A percentile compares a stretch with the other conserved stretches of the same genome.
Conservation (phyloP, 2,329 filamentous ascomycete species). For the Fusarium sp. region DNA sequence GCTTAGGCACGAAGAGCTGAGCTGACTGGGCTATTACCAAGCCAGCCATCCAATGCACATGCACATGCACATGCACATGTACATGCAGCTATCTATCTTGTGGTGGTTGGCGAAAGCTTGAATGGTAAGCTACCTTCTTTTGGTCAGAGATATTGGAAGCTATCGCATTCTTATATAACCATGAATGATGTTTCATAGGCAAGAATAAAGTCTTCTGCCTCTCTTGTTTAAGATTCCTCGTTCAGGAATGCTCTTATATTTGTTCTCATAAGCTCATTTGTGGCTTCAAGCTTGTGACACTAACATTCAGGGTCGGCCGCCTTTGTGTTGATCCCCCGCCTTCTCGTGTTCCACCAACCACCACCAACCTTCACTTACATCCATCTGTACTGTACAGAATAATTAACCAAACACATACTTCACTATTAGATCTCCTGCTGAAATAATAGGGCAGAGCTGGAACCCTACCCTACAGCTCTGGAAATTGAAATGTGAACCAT, state of each 20-base stretch:
- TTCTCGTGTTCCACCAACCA: constrained; percentile 20
- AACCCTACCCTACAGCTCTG: not conserved
- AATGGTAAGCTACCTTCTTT: not conserved
- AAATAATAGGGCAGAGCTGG: not conserved
- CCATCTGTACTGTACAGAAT: not conserved
- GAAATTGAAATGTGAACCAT: not conserved
- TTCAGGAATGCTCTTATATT: not conserved
- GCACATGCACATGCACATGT: not conserved
- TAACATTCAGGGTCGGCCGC: constrained; percentile 33
- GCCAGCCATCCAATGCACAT: not conserved
- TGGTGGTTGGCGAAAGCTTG: constrained; percentile 9
- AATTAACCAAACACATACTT: not conserved
- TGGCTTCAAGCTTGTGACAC: constrained; percentile 19
- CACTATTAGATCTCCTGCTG: not conserved
- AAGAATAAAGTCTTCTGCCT: not conserved
- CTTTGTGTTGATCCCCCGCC: constrained; percentile 14
- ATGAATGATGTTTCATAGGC: not conserved
- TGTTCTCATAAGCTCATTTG: not conserved
- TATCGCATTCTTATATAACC: not conserved
- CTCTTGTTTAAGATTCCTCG: not conserved
- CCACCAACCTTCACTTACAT: not conserved
- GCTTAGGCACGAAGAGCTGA: constrained; percentile 31
- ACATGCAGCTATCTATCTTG: constrained; percentile 21
- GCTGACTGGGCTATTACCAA: constrained; percentile 44
- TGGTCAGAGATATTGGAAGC: not conserved